Base-by-base conservation (phyloP, 179 eudicot species). In the Actinidia arguta region DNA sequence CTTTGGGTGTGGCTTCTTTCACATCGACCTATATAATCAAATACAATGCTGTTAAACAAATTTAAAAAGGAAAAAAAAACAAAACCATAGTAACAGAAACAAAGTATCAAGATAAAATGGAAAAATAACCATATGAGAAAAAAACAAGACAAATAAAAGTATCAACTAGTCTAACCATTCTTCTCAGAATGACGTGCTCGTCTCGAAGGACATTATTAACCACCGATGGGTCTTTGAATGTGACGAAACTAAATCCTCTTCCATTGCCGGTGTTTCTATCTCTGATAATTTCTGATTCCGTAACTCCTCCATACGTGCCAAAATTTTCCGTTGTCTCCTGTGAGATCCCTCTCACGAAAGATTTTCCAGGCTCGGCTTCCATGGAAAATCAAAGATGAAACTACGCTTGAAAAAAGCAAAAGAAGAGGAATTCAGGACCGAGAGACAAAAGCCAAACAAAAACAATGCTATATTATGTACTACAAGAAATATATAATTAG, bases 1-100 rank as follows among this genome's bases (percentile, higher is more conserved):
- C 31, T 70, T 80, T 80, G 54, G 76, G 77, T 42, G 7, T 59
- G 5, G 83, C 83, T 17, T 11, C 44, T 72, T 71, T 71, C 22
- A 80, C 83, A 44, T 80, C 78, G 6, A 80, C 83, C 83, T 80
- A 25, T 80, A 79, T 22, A 79, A 51, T 24, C 72, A 46, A n/a
- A 18, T 16, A 64, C 6, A 52, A 25, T 4, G n/a, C 9, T 1
- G 13, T 27, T 20, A 8, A 17, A 27, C 2, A 25, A 27, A 6
- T 22, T 39, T 8, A 77, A 75, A 13, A 10, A 5, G 10, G 13
- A 46, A 16, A 14, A 36, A 44, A 20, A 44, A 6, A n/a, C 5
- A 27, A 27, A 27, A 12, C 12, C 22, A 75, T 24, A n/a, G 7
- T 3, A 24, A 3, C 3, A 62, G 8, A 24, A 50, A 9, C 7